phyloP scores from a whole-genome alignment of 2,329 filamentous ascomycete genomes.

The Cucurbitaria berberidis region DNA sequence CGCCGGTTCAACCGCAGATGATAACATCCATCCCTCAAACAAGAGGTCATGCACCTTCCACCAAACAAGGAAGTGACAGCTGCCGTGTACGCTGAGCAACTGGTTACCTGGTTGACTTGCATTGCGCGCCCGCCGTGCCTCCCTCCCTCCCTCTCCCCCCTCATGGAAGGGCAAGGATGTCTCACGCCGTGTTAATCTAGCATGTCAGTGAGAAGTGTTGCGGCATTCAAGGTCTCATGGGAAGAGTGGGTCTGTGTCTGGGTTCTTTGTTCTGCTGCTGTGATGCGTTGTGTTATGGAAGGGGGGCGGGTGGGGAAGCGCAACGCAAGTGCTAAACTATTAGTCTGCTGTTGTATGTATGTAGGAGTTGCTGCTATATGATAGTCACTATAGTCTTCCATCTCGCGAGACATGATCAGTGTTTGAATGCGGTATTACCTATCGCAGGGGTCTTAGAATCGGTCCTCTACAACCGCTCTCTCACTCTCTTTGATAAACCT shows the following conservation, averaged over 20 bases:
- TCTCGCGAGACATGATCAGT: too few species aligned
- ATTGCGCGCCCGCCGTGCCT: too few species aligned
- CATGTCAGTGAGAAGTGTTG: background rate
- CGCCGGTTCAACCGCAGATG: too few species aligned
- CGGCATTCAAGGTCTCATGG: background rate
- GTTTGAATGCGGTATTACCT: too few species aligned
- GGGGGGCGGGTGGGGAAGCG: too few species aligned
- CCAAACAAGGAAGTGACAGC: background rate
- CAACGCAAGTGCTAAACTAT: too few species aligned
- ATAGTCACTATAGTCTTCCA: too few species aligned
- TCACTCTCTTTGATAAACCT: background rate
- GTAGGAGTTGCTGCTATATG: too few species aligned
- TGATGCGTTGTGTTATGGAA: too few species aligned
- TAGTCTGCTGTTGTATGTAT: too few species aligned
- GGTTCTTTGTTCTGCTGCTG: too few species aligned
- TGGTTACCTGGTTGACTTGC: background rate
- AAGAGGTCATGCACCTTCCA: background rate
- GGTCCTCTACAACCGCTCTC: background rate
- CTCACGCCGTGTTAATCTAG: background rate
- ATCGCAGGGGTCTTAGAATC: background rate
- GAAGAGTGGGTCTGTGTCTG: background rate
- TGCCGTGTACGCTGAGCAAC: background rate
- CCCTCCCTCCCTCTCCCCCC: too few species aligned
- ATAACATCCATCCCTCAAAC: background rate
- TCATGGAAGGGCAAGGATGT: constrained; percentile 3